Base-by-base conservation (phyloP, 306 rosid species). In the Astragalus membranaceus region DNA sequence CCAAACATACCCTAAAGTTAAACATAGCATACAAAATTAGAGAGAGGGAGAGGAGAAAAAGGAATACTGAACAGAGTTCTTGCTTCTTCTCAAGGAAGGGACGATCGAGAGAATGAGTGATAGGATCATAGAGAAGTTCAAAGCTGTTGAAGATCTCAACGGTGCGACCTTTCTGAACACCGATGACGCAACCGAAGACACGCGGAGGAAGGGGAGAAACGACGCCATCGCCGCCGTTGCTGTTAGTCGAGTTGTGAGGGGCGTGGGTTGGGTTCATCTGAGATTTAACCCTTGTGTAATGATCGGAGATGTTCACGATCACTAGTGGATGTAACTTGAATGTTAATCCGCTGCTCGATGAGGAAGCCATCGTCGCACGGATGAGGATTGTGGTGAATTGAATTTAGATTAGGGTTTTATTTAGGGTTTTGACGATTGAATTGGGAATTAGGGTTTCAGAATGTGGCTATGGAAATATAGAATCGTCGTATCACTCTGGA, bases 131-230 rank as follows among this genome's bases (percentile, higher is more conserved):
- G 26, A 91, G 96, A 26, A 95, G 96, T 82, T 95, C 97, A 62
- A 95, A 95, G 89, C 99, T 95, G 76, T 95, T 95, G 85, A 95
- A 95, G 78, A 95, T 95, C 89, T 95, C 99, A 9, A 95, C 97
- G 5, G 95, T 95, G 61, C 99, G 99, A 16, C 97, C 99, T 43
- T 92, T 83, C 95, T 95, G 99, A 20, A 95, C 91, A 10, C 99
- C 99, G 12, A 95, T 92, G 37, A 95, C 97, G 77, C 99, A 89
- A 3, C 99, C 99, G 51, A 83, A 95, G 4, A 91, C 99, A 51
- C 96, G 77, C 0, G 84, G 83, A 0, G 70, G 85, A 9, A n/a
- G 47, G 0, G 88, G 10, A 15, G 87, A 52, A 70, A 73, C 77
- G 44, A 67, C 68, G 9, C 50, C 82, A 14, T 84, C 85, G 1